Conservation (phyloP, 768 basidiomycete species). For the Lactarius evosmus region DNA sequence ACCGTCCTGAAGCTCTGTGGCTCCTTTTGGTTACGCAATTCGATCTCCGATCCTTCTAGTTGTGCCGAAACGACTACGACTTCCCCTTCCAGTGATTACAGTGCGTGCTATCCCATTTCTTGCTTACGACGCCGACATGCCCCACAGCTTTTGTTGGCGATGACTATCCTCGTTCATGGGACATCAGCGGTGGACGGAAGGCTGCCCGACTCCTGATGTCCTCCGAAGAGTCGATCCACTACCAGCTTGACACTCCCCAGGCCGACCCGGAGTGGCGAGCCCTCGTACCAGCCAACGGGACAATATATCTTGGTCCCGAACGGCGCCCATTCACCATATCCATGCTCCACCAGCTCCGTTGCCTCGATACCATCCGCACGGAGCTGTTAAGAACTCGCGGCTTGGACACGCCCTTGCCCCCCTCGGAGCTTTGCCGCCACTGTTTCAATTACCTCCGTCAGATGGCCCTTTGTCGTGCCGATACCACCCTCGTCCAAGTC, state of each 20-base stretch:
- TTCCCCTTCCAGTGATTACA: not conserved
- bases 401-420: constrained; percentile 31
- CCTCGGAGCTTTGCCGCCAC: constrained; percentile 35
- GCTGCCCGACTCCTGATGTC: not conserved
- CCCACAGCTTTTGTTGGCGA: not conserved
- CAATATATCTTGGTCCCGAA: not conserved
- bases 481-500: constrained; percentile 35
- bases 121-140: not conserved
- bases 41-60: not conserved
- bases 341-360: constrained; percentile 51
- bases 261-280: constrained; percentile 1
- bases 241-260: not conserved
- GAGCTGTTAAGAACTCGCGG: constrained; percentile 28
- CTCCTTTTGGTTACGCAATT: not conserved
- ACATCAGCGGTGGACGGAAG: not conserved
- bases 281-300: constrained; percentile 2
- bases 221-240: constrained; percentile 6
- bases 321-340: constrained; percentile 32
- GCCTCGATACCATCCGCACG: constrained; percentile 32
- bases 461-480: constrained; percentile 38
- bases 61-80: no score
- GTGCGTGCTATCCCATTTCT: not conserved
- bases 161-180: constrained; percentile 1
- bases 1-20: not conserved
- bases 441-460: constrained; percentile 42